These are phyloP conservation scores for Lenwebbia sp. DNA, from an alignment of 345 rosid genomes.

Conservation along the genomic window DNA sequence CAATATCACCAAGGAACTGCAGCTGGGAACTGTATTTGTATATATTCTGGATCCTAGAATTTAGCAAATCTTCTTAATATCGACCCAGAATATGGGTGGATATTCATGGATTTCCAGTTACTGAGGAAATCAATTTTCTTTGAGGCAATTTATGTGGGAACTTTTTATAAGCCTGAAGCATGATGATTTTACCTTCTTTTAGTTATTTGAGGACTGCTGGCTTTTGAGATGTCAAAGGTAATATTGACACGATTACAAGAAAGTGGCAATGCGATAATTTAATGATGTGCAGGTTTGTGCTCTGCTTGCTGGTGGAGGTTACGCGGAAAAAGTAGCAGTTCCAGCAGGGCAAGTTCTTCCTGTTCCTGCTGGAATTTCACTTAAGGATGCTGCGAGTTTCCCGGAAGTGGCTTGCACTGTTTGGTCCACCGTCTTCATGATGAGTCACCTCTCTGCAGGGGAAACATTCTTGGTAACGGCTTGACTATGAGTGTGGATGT, in stretches of 20 bases:
- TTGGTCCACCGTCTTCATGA: slow-evolving; percentile 89
- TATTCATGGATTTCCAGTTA: neutral
- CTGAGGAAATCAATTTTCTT: neutral
- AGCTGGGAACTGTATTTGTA: neutral
- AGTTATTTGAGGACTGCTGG: neutral
- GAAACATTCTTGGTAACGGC: slow-evolving; percentile 59
- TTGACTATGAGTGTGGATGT: neutral
- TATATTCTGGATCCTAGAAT: neutral
- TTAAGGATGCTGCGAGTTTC: slow-evolving; percentile 55
- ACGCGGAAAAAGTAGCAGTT: slow-evolving; percentile 77
- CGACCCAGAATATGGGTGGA: neutral
- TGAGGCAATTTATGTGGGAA: neutral
- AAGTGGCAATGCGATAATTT: neutral
- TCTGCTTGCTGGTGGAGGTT: slow-evolving; percentile 83
- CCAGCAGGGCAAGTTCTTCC: slow-evolving; percentile 66
- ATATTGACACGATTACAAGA: neutral
- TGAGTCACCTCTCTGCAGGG: slow-evolving; percentile 43
- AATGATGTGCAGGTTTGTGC: slow-evolving; percentile 54
- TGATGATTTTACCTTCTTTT: neutral
- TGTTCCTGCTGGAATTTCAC: slow-evolving; percentile 43
- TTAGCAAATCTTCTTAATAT: neutral
- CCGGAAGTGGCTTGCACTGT: slow-evolving; percentile 93
- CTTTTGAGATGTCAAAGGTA: neutral
- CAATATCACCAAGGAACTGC: neutral
- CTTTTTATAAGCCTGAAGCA: neutral